These are phyloP conservation scores for Lasiodiplodia theobromae DNA, from an alignment of 2,329 filamentous ascomycete genomes.

Conservation along the genomic window DNA sequence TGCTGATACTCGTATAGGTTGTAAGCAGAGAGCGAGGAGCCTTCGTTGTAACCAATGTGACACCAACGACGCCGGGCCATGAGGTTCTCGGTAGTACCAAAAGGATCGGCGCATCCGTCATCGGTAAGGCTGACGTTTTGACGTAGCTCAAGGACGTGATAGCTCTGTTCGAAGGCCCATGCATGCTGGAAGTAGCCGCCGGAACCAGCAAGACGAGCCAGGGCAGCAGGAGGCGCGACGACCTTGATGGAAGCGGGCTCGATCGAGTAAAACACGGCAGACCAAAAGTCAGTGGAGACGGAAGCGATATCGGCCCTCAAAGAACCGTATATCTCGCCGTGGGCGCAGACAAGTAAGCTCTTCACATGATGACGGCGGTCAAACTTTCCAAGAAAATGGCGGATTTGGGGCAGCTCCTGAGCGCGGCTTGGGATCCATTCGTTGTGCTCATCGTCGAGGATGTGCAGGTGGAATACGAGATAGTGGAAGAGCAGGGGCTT, in stretches of 20 bases:
- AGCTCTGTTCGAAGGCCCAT: constrained; percentile 69
- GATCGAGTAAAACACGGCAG: constrained; percentile 38
- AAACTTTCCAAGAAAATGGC: constrained; percentile 33
- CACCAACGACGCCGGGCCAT: constrained; percentile 71
- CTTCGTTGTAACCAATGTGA: constrained; percentile 74
- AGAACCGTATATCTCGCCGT: background rate
- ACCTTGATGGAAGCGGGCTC: constrained; percentile 47
- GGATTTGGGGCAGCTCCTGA: constrained; percentile 31
- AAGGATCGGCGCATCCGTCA: constrained; percentile 30
- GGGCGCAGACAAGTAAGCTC: constrained; percentile 57
- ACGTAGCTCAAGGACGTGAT: constrained; percentile 64
- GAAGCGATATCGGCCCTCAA: background rate
- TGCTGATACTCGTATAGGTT: constrained; percentile 75
- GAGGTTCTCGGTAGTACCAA: constrained; percentile 44
- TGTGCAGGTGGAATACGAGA: constrained; percentile 34
- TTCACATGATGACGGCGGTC: constrained; percentile 49
- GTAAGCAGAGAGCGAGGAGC: constrained; percentile 75
- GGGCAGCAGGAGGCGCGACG: constrained; percentile 65
- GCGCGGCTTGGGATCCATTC: constrained; percentile 7
- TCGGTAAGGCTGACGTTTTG: constrained; percentile 28
- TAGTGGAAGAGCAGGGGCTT: constrained; percentile 44
- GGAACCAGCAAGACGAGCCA: constrained; percentile 60
- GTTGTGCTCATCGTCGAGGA: background rate
- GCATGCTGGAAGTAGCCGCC: constrained; percentile 64
- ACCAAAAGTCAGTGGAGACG: constrained; percentile 40